Percentiles rank a stretch among this genome's conserved stretches.
Evolutionary conservation across 169 alveolate species (phyloP).

Genomic region (Eimeria acervulina): DNA sequence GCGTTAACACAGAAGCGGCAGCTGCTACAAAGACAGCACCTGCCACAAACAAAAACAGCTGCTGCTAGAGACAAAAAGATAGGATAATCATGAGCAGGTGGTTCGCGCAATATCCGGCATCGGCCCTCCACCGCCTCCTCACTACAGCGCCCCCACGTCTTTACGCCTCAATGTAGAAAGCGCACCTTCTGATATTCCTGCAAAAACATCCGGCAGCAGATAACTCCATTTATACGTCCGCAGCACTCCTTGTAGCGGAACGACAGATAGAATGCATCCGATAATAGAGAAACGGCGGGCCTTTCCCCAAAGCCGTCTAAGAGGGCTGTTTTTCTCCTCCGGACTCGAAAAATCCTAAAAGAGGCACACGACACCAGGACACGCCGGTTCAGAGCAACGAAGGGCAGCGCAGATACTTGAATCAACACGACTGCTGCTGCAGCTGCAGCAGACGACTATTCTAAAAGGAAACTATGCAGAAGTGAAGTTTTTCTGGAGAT

Average conservation of each 20-base stretch:
- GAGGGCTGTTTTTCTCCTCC: not conserved
- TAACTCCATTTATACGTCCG: conserved; percentile 68
- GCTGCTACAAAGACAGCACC: not conserved
- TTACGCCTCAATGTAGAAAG: not conserved
- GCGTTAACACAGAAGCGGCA: not conserved
- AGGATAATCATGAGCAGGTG: not conserved
- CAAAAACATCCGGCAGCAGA: conserved; percentile 72
- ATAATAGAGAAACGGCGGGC: conserved; percentile 60
- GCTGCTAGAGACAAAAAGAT: not conserved
- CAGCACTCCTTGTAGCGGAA: conserved; percentile 72
- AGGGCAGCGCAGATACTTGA: not conserved
- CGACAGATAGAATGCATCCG: conserved; percentile 31
- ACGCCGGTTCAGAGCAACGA: not conserved
- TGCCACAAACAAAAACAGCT: not conserved
- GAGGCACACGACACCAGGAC: not conserved
- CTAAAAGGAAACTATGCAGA: not conserved
- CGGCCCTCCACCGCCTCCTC: not conserved
- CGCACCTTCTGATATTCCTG: conserved; percentile 80
- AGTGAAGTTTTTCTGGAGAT: too few relatives aligned
- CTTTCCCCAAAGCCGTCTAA: conserved; percentile 23
- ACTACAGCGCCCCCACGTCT: not conserved
- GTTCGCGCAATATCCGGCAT: not conserved
- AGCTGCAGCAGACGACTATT: not conserved
- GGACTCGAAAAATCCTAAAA: conserved; percentile 56
- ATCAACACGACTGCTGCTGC: not conserved